These are phyloP conservation scores for Fraxinus latifolia DNA, from an alignment of 305 asterid species.

Conservation along the genomic window DNA sequence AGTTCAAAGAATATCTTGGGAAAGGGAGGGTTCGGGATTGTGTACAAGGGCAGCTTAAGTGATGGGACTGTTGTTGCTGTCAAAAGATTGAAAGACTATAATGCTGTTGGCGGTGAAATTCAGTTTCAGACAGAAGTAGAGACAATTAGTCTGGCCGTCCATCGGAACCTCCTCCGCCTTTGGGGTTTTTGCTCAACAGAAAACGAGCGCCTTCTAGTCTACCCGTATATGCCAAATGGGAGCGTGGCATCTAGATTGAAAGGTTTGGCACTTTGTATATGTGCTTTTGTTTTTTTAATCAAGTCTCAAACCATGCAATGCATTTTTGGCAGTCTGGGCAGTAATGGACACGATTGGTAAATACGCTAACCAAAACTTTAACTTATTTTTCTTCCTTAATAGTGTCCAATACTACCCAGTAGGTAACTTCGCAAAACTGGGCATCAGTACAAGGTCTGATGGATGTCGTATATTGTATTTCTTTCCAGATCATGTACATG, in stretches of 20 bases:
- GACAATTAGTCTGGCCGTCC: constrained; percentile 89
- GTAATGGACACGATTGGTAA: background rate
- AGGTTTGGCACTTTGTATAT: constrained; percentile 41
- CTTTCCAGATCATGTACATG: constrained; percentile 58
- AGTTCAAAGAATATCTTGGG: constrained; percentile 76
- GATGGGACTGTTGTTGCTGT: constrained; percentile 88
- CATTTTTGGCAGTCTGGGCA: background rate
- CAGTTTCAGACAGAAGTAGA: constrained; percentile 96
- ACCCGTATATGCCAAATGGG: constrained; percentile 93
- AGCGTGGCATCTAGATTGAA: constrained; percentile 85
- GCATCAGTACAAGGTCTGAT: background rate
- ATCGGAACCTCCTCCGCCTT: constrained; percentile 84
- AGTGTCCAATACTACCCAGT: background rate
- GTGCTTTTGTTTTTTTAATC: background rate
- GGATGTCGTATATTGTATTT: background rate
- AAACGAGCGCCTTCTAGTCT: constrained; percentile 83
- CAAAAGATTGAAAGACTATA: constrained; percentile 76
- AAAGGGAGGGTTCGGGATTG: constrained; percentile 87
- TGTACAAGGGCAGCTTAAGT: constrained; percentile 67
- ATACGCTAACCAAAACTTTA: background rate
- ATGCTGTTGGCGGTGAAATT: constrained; percentile 79
- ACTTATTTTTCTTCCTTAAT: background rate
- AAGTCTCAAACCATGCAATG: background rate
- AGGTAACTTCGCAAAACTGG: background rate
- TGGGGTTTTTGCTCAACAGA: constrained; percentile 91